Base-by-base conservation (phyloP, 2,329 filamentous ascomycete genomes). In the Aspergillus eucalypticola region DNA sequence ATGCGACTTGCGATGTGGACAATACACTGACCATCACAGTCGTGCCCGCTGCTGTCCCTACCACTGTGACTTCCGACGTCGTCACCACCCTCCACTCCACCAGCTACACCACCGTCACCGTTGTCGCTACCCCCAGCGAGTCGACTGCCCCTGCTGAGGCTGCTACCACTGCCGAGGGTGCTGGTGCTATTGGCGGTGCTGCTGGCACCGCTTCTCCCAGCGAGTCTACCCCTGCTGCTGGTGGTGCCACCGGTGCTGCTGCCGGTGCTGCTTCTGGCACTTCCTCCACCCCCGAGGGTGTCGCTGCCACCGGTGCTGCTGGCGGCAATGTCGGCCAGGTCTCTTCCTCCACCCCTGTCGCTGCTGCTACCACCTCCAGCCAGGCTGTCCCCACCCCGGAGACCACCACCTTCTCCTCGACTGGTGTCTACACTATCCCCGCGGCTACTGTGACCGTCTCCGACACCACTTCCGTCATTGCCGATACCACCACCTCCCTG, bases 371-470 rank as follows among this genome's bases (percentile, higher is more conserved):
- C 50, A 59, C 68, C 66, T 66, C 68, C 49, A 56, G 51, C 48
- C 66, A 72, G 56, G 60, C 69, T 46, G 57, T 83, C 56, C 82
- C 82, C 53, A 84, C 81, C 42, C 77, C 79, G 44, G 73, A 74
- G 54, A 76, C 82, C 56, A 82, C 81, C 64, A 79, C 75, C 51
- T 88, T 83, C 82, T 79, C 86, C 56, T 88, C 86, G 49, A 85
- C 89, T 32, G 90, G 90, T 76, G 85, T 84, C 64, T 92, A 92
- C 82, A 91, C 89, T 67, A 86, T 91, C 82, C 87, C 88, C 67
- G 88, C 89, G 61, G 89, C 84, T 67, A 93, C 89, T 64, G 72
- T 90, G 66, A 88, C 86, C 62, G 78, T 92, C 66, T 87, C 82
- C 64, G 81, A 86, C 75, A 84, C 84, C 61, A 89, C 87, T 67